phyloP scores from a whole-genome alignment of 2,329 filamentous ascomycete genomes.

The Aspergillus floridensis region DNA sequence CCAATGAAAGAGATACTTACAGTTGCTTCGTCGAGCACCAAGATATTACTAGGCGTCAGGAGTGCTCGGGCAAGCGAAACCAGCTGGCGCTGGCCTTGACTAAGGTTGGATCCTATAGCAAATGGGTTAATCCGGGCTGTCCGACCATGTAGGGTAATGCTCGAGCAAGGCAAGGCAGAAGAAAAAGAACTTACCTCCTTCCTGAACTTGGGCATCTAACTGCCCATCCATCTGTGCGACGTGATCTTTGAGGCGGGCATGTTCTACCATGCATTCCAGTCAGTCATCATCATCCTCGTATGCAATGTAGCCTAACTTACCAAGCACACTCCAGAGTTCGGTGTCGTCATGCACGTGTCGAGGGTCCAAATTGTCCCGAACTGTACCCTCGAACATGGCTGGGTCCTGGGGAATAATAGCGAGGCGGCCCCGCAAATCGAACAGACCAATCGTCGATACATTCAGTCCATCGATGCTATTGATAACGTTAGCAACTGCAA shows the following conservation, averaged over 20 bases:
- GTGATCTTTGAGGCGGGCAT: conserved; percentile 90
- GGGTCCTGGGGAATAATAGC: conserved; percentile 98
- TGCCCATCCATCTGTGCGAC: conserved; percentile 82
- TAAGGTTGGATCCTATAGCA: conserved; percentile 81
- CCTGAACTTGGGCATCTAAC: conserved; percentile 83
- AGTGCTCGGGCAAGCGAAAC: conserved; percentile 90
- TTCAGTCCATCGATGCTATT: conserved; percentile 79
- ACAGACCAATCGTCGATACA: conserved; percentile 82
- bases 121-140: conserved; percentile 12
- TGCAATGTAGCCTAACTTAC: conserved; percentile 53
- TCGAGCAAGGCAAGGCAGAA: background rate
- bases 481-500: conserved; percentile 14
- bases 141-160: background rate
- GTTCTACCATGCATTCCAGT: conserved; percentile 57
- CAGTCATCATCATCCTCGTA: conserved; percentile 34
- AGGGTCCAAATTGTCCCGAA: conserved; percentile 94
- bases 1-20: conserved; percentile 44
- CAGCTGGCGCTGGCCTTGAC: conserved; percentile 90
- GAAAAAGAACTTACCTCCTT: conserved; percentile 70
- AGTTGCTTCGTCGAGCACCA: conserved; percentile 95
- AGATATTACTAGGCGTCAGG: conserved; percentile 91
- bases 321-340: conserved; percentile 91
- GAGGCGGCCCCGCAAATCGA: conserved; percentile 82
- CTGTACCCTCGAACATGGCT: conserved; percentile 87
- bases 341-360: conserved; percentile 94